Evolutionary conservation across 495 filamentous ascomycete genomes (phyloP), one percentile per base, ranked within the genome.

Genomic region (Penicillium cataractarum): DNA sequence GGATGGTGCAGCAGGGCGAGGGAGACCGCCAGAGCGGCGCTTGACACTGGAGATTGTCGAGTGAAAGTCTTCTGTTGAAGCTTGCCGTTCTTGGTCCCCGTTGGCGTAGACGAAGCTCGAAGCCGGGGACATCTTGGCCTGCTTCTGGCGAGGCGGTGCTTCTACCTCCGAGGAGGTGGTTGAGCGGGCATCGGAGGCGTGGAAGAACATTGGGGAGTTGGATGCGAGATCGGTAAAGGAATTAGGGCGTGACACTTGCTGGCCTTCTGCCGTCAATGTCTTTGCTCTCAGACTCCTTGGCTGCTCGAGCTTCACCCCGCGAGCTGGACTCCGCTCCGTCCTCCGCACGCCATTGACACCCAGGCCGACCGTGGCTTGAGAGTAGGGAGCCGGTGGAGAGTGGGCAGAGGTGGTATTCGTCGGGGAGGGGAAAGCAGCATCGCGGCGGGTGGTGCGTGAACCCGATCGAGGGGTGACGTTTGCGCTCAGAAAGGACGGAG

Each of bases 381-480:
- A 65, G 32, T 71, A 77, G 2, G 77, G 64, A 5, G 66, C 65
- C 21, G 73, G 73, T 6, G 76, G 73, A 12, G 84, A 70, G 5
- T 80, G 60, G 0, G 55, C 55, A 9, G 74, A 81, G 3, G 85
- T 82, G 1, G 83, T 85, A 39, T 78, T 81, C 40, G 76, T 84
- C 4, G 89, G 87, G 2, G 89, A 91, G 52, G 81, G 79, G 59
- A 81, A 81, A 13, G 82, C 66, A 53, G 82, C 89, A 71, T 92
- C 88, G 40, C 87, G 88, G 62, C 90, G 84, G 54, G 76, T 84
- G 68, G 80, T 87, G 54, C 90, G 82, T 3, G 87, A 78, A 10
- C 84, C 86, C 26, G 90, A 91, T 62, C 91, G 83, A 57, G 90
- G 89, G 24, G 90, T 92, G 63, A 91, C 79, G 62, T 91, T 92